These are phyloP conservation scores for Nidula microcarpa DNA, from an alignment of 768 basidiomycete species.

Conservation along the genomic window DNA sequence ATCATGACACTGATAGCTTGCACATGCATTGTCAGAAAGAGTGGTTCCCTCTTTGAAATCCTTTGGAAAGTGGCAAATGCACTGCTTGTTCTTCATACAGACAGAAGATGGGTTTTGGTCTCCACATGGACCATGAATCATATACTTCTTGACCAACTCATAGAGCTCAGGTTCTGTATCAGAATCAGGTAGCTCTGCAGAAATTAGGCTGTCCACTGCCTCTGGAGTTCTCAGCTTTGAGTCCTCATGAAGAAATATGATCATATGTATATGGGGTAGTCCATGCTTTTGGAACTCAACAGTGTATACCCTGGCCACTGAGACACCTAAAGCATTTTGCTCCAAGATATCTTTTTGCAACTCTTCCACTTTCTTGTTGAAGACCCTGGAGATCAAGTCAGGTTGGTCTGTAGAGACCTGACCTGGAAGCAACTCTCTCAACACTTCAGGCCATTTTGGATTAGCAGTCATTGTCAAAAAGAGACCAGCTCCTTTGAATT, in stretches of 20 bases:
- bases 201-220: conserved; percentile 9
- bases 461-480: conserved; percentile 47
- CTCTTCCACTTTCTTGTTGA: conserved; percentile 35
- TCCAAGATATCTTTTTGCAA: conserved; percentile 29
- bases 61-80: conserved; percentile 27
- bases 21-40: conserved; percentile 15
- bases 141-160: conserved; percentile 24
- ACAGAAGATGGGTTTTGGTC: conserved; percentile 18
- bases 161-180: conserved; percentile 27
- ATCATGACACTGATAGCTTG: conserved; percentile 19
- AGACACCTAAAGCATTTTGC: conserved; percentile 34
- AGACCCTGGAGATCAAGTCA: conserved; percentile 43
- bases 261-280: not conserved
- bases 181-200: conserved; percentile 32
- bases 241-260: not conserved
- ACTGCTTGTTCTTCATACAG: conserved; percentile 35
- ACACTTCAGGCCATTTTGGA: conserved; percentile 38
- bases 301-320: conserved; percentile 42
- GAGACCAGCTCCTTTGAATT: conserved; percentile 29
- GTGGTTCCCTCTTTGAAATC: conserved; percentile 16
- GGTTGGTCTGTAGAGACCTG: conserved; percentile 36
- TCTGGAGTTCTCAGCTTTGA: not conserved
- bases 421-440: conserved; percentile 29
- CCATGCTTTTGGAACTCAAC: conserved; percentile 29
- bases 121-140: conserved; percentile 37